These are phyloP conservation scores for Eucalyptus erythrocorys DNA, from an alignment of 345 rosid species.

Conservation along the genomic window DNA sequence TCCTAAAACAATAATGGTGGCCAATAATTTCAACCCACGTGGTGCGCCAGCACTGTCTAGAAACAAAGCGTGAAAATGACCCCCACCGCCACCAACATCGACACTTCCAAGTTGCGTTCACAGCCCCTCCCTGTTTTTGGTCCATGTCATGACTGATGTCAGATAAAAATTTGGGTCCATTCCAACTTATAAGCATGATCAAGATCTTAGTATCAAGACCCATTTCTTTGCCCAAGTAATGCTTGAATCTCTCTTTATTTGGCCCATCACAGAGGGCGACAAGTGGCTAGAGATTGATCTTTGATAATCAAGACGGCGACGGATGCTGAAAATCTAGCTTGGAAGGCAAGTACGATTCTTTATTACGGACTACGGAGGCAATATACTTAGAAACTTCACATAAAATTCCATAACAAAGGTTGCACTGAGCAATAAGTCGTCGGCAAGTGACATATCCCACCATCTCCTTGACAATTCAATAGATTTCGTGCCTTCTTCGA, in stretches of 20 bases:
- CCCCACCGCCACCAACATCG: background rate
- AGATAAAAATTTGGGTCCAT: background rate
- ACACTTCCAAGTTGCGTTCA: background rate
- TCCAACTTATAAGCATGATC: background rate
- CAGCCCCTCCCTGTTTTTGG: background rate
- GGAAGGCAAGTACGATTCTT: background rate
- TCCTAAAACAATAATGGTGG: background rate
- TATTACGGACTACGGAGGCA: too few species aligned
- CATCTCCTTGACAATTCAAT: background rate
- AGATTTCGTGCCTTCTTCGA: background rate
- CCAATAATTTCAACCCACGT: background rate
- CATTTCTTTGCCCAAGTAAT: background rate
- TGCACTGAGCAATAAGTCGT: background rate
- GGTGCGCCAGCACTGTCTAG: background rate
- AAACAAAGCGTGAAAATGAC: background rate
- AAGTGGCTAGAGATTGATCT: background rate
- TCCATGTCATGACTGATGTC: background rate
- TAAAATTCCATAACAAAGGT: too few species aligned
- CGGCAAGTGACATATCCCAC: accelerated
- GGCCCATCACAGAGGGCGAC: background rate
- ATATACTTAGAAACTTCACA: background rate
- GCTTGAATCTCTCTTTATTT: background rate
- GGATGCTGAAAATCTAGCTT: background rate
- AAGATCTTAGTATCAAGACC: background rate
- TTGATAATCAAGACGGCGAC: background rate